phyloP scores from a whole-genome alignment of 805 yeast genomes.

The Candida andamanensis region DNA sequence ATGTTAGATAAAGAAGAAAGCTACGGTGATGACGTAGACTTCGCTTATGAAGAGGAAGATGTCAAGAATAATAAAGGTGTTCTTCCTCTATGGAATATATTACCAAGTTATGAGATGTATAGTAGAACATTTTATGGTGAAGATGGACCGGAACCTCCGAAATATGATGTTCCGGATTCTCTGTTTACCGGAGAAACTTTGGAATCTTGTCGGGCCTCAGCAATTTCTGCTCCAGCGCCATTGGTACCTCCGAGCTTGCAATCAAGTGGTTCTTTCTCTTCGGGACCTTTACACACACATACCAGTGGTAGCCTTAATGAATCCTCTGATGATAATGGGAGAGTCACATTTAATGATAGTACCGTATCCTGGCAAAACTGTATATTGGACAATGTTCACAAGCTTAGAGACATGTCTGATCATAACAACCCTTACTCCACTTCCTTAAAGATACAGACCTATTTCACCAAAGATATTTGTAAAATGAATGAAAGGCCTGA shows the following conservation, averaged over 20 bases:
- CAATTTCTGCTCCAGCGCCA: background rate
- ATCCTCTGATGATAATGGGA: no score
- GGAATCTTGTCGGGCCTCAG: background rate
- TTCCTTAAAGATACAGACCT: slow-evolving; percentile 21
- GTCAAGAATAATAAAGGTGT: slow-evolving; percentile 7
- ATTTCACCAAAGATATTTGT: slow-evolving; percentile 33
- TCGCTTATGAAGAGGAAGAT: slow-evolving; percentile 5
- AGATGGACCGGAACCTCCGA: slow-evolving; percentile 16
- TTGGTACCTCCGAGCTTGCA: background rate
- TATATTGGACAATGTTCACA: slow-evolving; percentile 32
- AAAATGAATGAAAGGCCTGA: slow-evolving; percentile 21
- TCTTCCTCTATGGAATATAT: slow-evolving; percentile 33
- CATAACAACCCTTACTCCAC: slow-evolving; percentile 22
- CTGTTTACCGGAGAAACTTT: background rate
- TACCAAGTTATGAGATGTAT: slow-evolving; percentile 37
- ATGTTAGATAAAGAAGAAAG: slow-evolving; percentile 3
- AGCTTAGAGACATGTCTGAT: slow-evolving; percentile 26
- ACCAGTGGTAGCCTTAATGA: background rate
- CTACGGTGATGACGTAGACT: slow-evolving; percentile 1
- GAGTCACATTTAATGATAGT: slow-evolving; percentile 26
- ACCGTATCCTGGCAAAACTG: slow-evolving; percentile 32
- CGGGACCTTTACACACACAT: slow-evolving; percentile 1
- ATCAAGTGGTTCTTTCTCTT: background rate
- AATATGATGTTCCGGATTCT: slow-evolving; percentile 9
- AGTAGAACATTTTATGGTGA: slow-evolving; percentile 12